Evolutionary conservation across 768 basidiomycete genomes (phyloP).

Genomic region (Lactarius indigo): DNA sequence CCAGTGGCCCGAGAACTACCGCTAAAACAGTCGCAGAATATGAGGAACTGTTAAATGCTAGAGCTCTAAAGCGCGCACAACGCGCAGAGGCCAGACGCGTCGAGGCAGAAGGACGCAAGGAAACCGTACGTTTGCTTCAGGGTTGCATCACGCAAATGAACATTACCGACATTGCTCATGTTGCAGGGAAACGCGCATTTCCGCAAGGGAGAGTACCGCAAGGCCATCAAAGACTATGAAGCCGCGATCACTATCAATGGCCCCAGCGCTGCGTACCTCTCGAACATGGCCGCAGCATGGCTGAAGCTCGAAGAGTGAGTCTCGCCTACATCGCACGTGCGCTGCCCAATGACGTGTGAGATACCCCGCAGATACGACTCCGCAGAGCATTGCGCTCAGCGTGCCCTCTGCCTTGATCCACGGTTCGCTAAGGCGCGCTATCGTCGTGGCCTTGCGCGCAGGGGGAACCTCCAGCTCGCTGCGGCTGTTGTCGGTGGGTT

Average conservation of each 20-base stretch:
- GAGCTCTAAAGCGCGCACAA: conserved; percentile 1
- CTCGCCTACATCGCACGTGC: neutral
- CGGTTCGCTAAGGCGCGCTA: conserved; percentile 36
- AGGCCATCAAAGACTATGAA: conserved; percentile 42
- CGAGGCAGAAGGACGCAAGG: conserved; percentile 1
- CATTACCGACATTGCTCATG: neutral
- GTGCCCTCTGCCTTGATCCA: conserved; percentile 27
- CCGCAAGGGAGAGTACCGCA: conserved; percentile 35
- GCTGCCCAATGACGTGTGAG: neutral
- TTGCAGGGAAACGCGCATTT: conserved; percentile 45
- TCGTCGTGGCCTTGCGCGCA: conserved; percentile 35
- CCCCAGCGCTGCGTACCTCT: conserved; percentile 36
- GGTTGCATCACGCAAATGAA: neutral
- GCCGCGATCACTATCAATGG: conserved; percentile 39
- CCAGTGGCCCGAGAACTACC: neutral
- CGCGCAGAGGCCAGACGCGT: neutral
- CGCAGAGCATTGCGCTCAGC: neutral
- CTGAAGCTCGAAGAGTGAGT: conserved; percentile 35
- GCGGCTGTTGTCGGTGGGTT: conserved; percentile 29
- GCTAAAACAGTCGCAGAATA: neutral
- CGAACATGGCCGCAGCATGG: conserved; percentile 44
- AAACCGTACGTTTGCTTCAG: neutral
- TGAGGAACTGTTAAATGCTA: neutral
- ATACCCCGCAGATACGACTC: neutral
- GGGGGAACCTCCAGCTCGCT: conserved; percentile 27